phyloP scores from a whole-genome alignment of 495 filamentous ascomycete genomes.

The Neurospora tetrasperma region DNA sequence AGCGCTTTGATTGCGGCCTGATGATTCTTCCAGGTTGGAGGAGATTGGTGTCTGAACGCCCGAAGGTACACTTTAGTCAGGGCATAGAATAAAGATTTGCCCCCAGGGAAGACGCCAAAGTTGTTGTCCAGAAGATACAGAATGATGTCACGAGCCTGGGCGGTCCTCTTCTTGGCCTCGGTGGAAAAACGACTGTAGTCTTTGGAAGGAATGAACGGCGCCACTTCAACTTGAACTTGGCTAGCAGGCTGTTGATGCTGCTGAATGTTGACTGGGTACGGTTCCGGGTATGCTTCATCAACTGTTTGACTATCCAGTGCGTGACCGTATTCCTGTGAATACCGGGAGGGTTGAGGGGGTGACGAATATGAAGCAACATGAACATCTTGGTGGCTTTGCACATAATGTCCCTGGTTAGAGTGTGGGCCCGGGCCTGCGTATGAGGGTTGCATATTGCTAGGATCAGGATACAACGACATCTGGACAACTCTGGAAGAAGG shows the following conservation, averaged over 20 bases:
- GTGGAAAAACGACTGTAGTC: constrained; percentile 16
- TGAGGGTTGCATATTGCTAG: not conserved
- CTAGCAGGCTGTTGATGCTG: not conserved
- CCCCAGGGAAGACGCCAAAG: constrained; percentile 62
- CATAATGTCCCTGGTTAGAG: not conserved
- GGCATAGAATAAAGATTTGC: constrained; percentile 63
- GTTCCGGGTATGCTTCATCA: not conserved
- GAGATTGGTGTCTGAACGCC: constrained; percentile 26
- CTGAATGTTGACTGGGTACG: not conserved
- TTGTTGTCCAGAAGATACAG: constrained; percentile 59
- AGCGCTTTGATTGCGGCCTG: constrained; percentile 38
- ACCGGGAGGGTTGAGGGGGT: not conserved
- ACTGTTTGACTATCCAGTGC: not conserved
- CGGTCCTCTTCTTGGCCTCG: constrained; percentile 18
- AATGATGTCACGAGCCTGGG: constrained; percentile 47
- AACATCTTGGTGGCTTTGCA: not conserved
- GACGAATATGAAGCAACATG: not conserved
- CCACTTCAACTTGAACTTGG: not conserved
- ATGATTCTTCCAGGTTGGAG: constrained; percentile 27
- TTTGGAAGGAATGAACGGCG: constrained; percentile 12
- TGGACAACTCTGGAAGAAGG: not conserved
- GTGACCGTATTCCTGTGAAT: not conserved
- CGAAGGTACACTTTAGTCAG: constrained; percentile 51
- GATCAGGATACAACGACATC: not conserved
- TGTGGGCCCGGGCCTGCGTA: not conserved